Evolutionary conservation across 805 yeast genomes (phyloP).

Genomic region (Diddensiella santjacobensis): DNA sequence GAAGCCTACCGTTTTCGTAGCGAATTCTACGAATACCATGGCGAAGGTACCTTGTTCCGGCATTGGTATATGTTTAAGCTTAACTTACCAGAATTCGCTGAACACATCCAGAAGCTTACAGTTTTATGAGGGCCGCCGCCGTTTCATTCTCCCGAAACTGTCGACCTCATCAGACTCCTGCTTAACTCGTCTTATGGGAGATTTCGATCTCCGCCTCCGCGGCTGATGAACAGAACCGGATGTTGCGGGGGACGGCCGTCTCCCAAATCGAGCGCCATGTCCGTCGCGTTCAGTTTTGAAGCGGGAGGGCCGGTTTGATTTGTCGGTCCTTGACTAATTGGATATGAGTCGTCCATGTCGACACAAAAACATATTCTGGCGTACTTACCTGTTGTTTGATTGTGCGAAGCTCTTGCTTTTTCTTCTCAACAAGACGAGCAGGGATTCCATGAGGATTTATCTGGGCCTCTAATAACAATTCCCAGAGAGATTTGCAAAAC

Average conservation of each 20-base stretch:
- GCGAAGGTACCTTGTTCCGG: neutral
- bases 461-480: constrained; percentile 43
- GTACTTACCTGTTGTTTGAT: constrained; percentile 6
- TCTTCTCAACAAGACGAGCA: constrained; percentile 28
- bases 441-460: constrained; percentile 47
- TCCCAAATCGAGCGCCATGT: too few relatives aligned
- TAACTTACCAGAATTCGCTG: neutral
- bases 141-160: neutral
- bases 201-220: too few relatives aligned
- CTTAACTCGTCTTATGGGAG: too few relatives aligned
- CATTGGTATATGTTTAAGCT: neutral
- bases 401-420: constrained; percentile 21
- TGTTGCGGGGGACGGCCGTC: too few relatives aligned
- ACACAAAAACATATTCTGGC: neutral
- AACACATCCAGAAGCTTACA: neutral
- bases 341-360: neutral
- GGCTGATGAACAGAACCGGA: too few relatives aligned
- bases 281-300: too few relatives aligned
- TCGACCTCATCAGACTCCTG: neutral
- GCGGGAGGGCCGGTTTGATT: too few relatives aligned
- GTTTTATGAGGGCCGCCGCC: neutral
- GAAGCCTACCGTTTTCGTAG: neutral
- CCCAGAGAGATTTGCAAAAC: constrained; percentile 46
- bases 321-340: neutral
- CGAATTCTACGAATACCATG: neutral